Evolutionary conservation across 202 grass and related monocot species (phyloP), one percentile per base, ranked within the genome.

Genomic region (Panicum hallii): DNA sequence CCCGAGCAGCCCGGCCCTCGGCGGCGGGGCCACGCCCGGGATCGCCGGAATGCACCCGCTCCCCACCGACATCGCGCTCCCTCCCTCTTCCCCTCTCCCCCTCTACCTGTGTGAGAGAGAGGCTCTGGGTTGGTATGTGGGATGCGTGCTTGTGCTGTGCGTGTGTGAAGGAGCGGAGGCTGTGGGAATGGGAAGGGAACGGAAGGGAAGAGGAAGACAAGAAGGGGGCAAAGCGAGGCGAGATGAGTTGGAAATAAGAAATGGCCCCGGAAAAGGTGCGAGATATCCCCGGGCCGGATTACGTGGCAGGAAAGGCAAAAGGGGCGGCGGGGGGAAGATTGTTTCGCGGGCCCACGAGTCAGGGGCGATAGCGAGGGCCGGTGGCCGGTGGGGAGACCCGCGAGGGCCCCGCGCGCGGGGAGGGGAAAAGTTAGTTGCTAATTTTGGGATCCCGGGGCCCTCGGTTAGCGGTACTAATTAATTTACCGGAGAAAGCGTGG

Each of bases 11-110:
- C 56, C 56, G 6, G 14, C 5, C 78, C 55, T 63, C 34, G 70
- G 74, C 69, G 80, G 75, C 63, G 69, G 79, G 19, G 57, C 45
- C 38, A 41, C 70, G 28, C 62, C 74, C 23, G 67, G 74, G 87
- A 89, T 86, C 74, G 41, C 79, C 30, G 79, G 90, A 87, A 86
- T 88, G 77, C 56, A 85, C 71, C 81, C 87, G 77, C 47, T 73
- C 54, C 72, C 81, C 77, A 87, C 77, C 81, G 85, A 67, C 89
- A 91, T 91, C 71, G 7, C 55, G 26, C 63, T 0, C 20, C 9
- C 61, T 26, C 79, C 12, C 13, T 22, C 45, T 9, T 16, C 49
- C 23, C 19, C 61, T 50, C 32, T 32, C 19, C 43, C 2, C 1
- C 3, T 23, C 36, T 11, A 7, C 26, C 49, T 23, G 46, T 80